Conservation (phyloP, 257 asterid genomes). For the Striga asiatica region DNA sequence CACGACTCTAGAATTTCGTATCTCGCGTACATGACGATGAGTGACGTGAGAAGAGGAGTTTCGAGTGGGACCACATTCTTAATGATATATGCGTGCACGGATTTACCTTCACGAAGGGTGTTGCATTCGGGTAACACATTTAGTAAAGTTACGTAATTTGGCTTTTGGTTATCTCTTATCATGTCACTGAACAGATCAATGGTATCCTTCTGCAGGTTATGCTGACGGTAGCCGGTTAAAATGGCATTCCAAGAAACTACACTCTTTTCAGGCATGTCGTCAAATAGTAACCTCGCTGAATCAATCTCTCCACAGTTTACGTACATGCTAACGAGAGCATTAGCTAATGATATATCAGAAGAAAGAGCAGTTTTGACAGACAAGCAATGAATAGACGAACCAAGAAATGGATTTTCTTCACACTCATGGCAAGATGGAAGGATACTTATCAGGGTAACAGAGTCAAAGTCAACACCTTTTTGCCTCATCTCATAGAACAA, state of each 20-base stretch:
- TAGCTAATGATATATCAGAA: conserved; percentile 32
- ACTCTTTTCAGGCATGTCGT: conserved; percentile 28
- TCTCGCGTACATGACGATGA: conserved; percentile 50
- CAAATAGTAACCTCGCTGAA: conserved; percentile 27
- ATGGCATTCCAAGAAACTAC: conserved; percentile 64
- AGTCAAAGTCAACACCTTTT: conserved; percentile 33
- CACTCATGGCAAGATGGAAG: conserved; percentile 35
- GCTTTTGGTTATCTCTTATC: conserved; percentile 29
- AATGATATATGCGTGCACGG: conserved; percentile 36
- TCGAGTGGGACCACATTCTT: conserved; percentile 25
- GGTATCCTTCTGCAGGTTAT: conserved; percentile 20
- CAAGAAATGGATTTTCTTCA: conserved; percentile 21
- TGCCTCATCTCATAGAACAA: conserved; percentile 35
- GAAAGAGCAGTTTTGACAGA: conserved; percentile 27
- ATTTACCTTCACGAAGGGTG: conserved; percentile 30
- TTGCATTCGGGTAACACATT: conserved; percentile 38
- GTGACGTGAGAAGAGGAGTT: conserved; percentile 48
- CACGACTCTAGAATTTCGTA: conserved; percentile 22
- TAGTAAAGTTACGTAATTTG: conserved; percentile 43
- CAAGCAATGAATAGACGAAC: conserved; percentile 37
- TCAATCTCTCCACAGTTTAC: conserved; percentile 33
- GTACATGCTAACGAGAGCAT: conserved; percentile 60
- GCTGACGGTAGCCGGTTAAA: conserved; percentile 39
- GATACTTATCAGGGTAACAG: conserved; percentile 36
- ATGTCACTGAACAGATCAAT: conserved; percentile 26